Evolutionary conservation across 1,139 yeast species (phyloP).

Genomic region (Sugiyamaella sp.): DNA sequence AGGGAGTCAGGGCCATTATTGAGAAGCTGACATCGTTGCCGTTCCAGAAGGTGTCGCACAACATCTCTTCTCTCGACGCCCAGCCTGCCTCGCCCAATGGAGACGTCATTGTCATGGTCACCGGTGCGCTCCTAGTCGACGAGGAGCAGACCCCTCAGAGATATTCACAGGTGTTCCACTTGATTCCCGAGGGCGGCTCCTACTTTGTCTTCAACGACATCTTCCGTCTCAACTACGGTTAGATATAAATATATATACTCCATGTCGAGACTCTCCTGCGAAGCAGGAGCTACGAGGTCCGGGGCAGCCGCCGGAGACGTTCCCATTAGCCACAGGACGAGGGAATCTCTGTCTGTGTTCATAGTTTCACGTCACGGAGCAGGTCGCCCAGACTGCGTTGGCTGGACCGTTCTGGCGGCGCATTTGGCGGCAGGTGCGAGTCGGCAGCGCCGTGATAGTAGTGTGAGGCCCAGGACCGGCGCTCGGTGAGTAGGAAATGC

Average conservation of each 20-base stretch:
- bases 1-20: conserved; percentile 90
- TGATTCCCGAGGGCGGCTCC: conserved; percentile 88
- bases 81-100: conserved; percentile 96
- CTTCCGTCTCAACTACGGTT: conserved; percentile 63
- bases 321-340: too few species aligned
- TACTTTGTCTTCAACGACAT: conserved; percentile 96
- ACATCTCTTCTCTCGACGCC: conserved; percentile 93
- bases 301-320: neutral
- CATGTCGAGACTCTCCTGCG: neutral
- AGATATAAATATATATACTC: neutral
- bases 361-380: conserved; percentile 12
- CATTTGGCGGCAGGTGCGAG: neutral
- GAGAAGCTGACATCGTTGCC: conserved; percentile 89
- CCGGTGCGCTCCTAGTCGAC: conserved; percentile 91
- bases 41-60: conserved; percentile 88
- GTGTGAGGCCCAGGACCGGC: conserved; percentile 26
- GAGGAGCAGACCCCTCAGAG: conserved; percentile 95
- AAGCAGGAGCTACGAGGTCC: neutral
- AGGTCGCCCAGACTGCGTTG: conserved; percentile 15
- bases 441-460: conserved; percentile 12
- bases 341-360: too few species aligned
- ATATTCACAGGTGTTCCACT: conserved; percentile 96
- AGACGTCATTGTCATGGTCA: conserved; percentile 95
- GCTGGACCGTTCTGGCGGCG: conserved; percentile 3
- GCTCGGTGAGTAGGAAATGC: conserved; percentile 40